These are phyloP conservation scores for Paramecium octaurelia DNA, from an alignment of 73 alveolate species.

Conservation along the genomic window DNA sequence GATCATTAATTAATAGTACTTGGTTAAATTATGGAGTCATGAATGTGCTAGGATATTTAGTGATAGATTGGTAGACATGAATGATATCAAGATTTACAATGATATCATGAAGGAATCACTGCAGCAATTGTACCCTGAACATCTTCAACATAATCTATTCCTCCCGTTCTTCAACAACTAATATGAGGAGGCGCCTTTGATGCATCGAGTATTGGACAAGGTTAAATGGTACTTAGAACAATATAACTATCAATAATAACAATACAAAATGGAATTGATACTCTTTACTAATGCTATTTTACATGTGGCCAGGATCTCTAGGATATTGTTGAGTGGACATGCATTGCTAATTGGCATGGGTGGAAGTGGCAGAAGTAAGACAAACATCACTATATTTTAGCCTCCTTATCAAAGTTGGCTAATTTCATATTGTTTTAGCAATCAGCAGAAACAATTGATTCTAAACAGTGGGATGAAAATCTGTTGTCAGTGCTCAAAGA, in stretches of 20 bases:
- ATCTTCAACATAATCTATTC: constrained; percentile 67
- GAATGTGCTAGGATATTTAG: constrained; percentile 91
- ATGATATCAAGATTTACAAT: constrained; percentile 49
- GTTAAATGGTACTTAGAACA: constrained; percentile 58
- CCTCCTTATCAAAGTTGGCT: constrained; percentile 67
- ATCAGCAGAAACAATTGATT: constrained; percentile 63
- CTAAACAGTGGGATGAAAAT: constrained; percentile 75
- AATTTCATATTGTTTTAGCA: constrained; percentile 65
- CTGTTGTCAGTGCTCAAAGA: constrained; percentile 65
- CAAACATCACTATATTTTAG: background rate
- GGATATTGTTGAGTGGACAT: constrained; percentile 79
- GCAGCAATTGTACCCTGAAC: constrained; percentile 69
- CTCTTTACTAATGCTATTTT: constrained; percentile 78
- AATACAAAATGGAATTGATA: constrained; percentile 67
- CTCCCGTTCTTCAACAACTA: constrained; percentile 61
- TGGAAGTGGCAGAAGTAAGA: constrained; percentile 74
- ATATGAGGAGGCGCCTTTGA: constrained; percentile 51
- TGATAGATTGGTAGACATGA: constrained; percentile 74
- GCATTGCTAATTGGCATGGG: constrained; percentile 81
- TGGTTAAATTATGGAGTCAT: constrained; percentile 92
- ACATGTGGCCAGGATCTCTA: constrained; percentile 69
- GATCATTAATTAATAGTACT: constrained; percentile 58
- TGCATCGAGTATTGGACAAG: constrained; percentile 47
- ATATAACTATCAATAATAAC: constrained; percentile 69
- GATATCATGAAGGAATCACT: constrained; percentile 49